phyloP scores from a whole-genome alignment of 2,329 filamentous ascomycete genomes.

The Sporothrix mexicana region DNA sequence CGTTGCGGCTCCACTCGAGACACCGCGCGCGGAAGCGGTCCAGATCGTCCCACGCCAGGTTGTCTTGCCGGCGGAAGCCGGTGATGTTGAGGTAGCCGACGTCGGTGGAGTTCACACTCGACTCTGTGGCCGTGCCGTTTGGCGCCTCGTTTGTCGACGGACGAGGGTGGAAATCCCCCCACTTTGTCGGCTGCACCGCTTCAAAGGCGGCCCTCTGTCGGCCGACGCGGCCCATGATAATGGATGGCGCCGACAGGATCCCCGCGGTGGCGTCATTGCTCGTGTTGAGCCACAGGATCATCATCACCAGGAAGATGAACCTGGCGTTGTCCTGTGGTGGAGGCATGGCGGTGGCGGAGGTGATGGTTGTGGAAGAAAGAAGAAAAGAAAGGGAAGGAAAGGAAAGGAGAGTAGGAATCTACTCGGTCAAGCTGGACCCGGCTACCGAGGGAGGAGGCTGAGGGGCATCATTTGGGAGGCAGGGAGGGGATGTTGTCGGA shows the following conservation, averaged over 20 bases:
- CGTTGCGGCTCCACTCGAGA: slow-evolving; percentile 63
- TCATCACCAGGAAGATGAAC: slow-evolving; percentile 47
- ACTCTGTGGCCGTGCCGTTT: too few relatives aligned
- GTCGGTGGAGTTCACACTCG: too few relatives aligned
- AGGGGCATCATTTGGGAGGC: slow-evolving; percentile 13
- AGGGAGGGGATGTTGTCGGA: background rate
- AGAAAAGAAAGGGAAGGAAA: too few relatives aligned
- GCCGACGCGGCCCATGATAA: slow-evolving; percentile 54
- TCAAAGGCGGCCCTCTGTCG: slow-evolving; percentile 59
- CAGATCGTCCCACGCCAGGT: slow-evolving; percentile 79
- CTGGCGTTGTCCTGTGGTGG: slow-evolving; percentile 54
- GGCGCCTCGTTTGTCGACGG: too few relatives aligned
- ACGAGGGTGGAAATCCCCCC: slow-evolving; percentile 68
- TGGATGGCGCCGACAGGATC: slow-evolving; percentile 51
- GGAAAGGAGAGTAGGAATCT: too few relatives aligned
- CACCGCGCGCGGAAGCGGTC: slow-evolving; percentile 69
- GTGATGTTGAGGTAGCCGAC: slow-evolving; percentile 70
- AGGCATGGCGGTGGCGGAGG: slow-evolving; percentile 48
- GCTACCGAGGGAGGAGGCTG: slow-evolving; percentile 21
- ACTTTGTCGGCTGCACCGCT: slow-evolving; percentile 61
- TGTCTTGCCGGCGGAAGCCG: slow-evolving; percentile 75
- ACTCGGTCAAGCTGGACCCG: slow-evolving; percentile 20
- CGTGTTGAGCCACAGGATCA: slow-evolving; percentile 55
- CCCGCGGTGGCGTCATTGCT: slow-evolving; percentile 50
- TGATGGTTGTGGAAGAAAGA: background rate